Conservation (phyloP, 768 basidiomycete species). For the Leucosporidium creatinivorum region DNA sequence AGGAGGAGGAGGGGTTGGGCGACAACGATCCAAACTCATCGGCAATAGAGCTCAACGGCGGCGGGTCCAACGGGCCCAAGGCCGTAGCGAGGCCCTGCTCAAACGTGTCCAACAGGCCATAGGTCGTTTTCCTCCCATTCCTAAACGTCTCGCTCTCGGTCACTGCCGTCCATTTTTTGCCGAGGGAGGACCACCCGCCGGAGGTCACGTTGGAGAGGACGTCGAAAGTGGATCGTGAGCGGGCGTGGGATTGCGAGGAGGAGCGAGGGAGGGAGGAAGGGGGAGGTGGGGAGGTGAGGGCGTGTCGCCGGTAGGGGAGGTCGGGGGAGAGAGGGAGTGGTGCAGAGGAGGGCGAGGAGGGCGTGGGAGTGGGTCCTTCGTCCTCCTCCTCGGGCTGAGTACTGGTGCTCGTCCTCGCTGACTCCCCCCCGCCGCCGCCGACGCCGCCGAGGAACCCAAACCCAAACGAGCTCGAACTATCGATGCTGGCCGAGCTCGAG, state of each 20-base stretch:
- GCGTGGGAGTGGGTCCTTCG: neutral
- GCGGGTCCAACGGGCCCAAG: constrained; percentile 27
- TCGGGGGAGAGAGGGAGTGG: neutral
- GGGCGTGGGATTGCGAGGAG: constrained; percentile 5
- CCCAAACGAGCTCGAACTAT: neutral
- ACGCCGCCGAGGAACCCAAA: neutral
- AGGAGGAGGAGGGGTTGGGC: too few species aligned
- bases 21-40: too few species aligned
- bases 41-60: neutral
- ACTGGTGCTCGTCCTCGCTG: neutral
- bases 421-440: neutral
- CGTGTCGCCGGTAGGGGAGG: neutral
- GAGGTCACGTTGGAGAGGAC: constrained; percentile 1
- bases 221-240: constrained; percentile 16
- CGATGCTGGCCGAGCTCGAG: neutral
- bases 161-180: constrained; percentile 8
- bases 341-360: neutral
- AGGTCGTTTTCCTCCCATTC: constrained; percentile 9
- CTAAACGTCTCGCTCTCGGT: constrained; percentile 17
- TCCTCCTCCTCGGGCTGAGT: neutral
- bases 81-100: constrained; percentile 23
- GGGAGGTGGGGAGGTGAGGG: constrained; percentile 1
- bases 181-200: constrained; percentile 12
- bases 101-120: constrained; percentile 26
- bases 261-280: neutral